Base-by-base conservation (phyloP, 768 basidiomycete species). In the Psilocybe sp. region DNA sequence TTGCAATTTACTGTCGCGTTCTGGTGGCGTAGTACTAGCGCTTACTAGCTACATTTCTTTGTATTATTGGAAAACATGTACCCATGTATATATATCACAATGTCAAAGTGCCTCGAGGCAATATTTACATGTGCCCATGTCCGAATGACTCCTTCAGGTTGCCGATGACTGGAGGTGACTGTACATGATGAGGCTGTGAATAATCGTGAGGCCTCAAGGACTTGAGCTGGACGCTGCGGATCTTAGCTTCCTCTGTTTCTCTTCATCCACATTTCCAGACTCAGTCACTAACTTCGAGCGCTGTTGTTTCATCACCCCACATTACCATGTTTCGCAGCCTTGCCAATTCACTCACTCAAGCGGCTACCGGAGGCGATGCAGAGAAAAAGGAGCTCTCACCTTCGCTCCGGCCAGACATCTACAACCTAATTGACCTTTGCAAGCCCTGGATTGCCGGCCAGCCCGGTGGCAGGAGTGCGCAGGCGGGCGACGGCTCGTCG, bases 401-500 rank as follows among this genome's bases (percentile, higher is more conserved):
- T 13, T 70, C 73, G 38, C 65, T 81, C 33, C 77, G 80, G 34
- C 58, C 71, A 4, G 78, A 81, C 61, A 73, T 80, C 44, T 81
- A 81, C 57, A 67, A 64, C 34, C 66, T 74, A 9, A 64, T 80
- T 34, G 79, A 80, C 58, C 73, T 67, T 54, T 56, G 64, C 28
- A 78, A 76, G 57, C 57, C 69, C 11, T 81, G 80, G 80, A 48
- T 69, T 38, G 73, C 75, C 2, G 64, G 66, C 18, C 54, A 60
- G 3, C 64, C 60, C 13, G 60, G 66, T 35, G 23, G 23, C 23
- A 28, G 23, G 23, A 28, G 23, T 28, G 73, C 77, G 13, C 72
- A 75, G 46, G 74, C 79, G n/a, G 78, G 80, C 8, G 80, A 81
- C 50, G 78, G 78, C 5, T 72, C 81, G 41, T 76, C 78, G 23